Percentiles rank a stretch among this genome's conserved stretches.
Conservation (phyloP, 768 basidiomycete genomes). For the Tricholoma furcatifolium region DNA sequence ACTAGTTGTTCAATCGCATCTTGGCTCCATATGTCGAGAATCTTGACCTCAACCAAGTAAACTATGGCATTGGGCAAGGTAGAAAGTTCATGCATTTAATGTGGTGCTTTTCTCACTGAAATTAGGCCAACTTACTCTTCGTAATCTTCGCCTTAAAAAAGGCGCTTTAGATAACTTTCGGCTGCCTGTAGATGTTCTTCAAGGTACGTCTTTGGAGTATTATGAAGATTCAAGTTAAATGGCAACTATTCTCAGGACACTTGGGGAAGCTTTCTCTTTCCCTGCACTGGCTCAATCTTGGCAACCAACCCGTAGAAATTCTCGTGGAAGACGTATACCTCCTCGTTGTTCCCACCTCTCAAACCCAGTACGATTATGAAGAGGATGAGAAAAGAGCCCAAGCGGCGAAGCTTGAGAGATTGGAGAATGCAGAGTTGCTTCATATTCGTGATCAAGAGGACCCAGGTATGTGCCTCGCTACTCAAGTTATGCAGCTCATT, state of each 20-base stretch:
- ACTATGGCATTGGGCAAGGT: conserved; percentile 91
- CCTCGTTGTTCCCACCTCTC: conserved; percentile 80
- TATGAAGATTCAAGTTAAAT: background rate
- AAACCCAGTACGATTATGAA: conserved; percentile 65
- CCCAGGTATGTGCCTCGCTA: conserved; percentile 36
- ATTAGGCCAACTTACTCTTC: conserved; percentile 73
- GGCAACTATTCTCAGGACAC: conserved; percentile 52
- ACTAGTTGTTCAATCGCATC: conserved; percentile 79
- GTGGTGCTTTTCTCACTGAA: conserved; percentile 1
- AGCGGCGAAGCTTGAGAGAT: conserved; percentile 83
- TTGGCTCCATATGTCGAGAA: conserved; percentile 96
- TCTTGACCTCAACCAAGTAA: conserved; percentile 91
- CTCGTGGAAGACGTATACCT: conserved; percentile 93
- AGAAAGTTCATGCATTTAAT: conserved; percentile 8
- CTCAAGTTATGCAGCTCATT: background rate
- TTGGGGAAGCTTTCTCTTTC: conserved; percentile 85
- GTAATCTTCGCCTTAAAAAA: conserved; percentile 85
- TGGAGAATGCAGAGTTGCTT: conserved; percentile 84
- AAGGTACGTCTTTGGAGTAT: conserved; percentile 57
- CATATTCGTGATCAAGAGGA: conserved; percentile 61
- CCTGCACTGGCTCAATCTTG: conserved; percentile 86
- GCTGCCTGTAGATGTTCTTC: conserved; percentile 90
- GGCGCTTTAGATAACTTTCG: conserved; percentile 94
- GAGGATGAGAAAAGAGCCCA: conserved; percentile 86
- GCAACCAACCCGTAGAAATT: conserved; percentile 88